A percentile compares a stretch with the other conserved stretches of the same genome.
Evolutionary conservation across 805 yeast genomes (phyloP).

Genomic region (Kazachstania psychrophila): DNA sequence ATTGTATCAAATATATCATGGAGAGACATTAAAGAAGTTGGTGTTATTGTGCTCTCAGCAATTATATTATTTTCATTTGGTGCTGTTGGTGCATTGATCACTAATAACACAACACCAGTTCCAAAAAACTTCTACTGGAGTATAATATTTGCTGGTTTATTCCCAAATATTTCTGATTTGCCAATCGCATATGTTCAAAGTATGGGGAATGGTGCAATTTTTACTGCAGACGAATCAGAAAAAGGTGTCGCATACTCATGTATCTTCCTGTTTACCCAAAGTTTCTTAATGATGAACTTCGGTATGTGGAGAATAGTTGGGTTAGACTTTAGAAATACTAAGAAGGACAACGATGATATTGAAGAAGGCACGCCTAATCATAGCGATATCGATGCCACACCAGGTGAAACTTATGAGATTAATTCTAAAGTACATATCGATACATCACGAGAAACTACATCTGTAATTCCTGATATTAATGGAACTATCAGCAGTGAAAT

Average conservation of each 20-base stretch:
- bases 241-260: constrained; percentile 76
- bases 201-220: constrained; percentile 49
- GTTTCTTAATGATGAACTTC: constrained; percentile 59
- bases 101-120: constrained; percentile 42
- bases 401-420: background rate
- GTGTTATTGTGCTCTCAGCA: constrained; percentile 48
- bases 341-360: constrained; percentile 11
- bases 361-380: constrained; percentile 2
- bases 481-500: background rate
- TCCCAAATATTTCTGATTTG: constrained; percentile 73
- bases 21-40: constrained; percentile 60
- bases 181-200: constrained; percentile 81
- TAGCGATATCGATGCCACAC: background rate
- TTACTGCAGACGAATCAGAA: constrained; percentile 46
- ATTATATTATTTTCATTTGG: constrained; percentile 39
- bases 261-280: constrained; percentile 58
- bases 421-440: background rate
- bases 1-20: constrained; percentile 58
- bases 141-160: constrained; percentile 55
- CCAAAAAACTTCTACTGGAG: constrained; percentile 78
- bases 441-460: background rate
- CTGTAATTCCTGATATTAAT: background rate
- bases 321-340: constrained; percentile 48
- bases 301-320: constrained; percentile 67
- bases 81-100: constrained; percentile 33